These are phyloP conservation scores for Aegilops sharonensis DNA, from an alignment of 176 grass and related monocot genomes.

Conservation along the genomic window DNA sequence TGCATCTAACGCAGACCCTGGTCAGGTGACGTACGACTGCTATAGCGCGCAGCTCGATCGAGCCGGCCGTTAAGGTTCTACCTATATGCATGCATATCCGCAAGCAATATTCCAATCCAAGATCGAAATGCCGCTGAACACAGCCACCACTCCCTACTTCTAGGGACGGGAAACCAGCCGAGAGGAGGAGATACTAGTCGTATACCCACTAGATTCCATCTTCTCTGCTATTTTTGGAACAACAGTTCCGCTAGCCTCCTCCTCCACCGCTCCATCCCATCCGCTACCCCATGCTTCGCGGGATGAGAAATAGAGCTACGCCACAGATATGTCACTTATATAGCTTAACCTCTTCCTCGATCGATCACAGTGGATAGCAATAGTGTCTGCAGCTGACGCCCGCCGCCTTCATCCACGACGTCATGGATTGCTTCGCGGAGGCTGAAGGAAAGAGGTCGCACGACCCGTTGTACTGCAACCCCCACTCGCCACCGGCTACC, in stretches of 20 bases:
- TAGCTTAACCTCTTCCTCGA: neutral
- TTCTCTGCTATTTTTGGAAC: neutral
- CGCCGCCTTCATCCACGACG: neutral
- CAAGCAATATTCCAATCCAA: neutral
- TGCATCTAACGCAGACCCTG: constrained; percentile 4
- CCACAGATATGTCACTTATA: neutral
- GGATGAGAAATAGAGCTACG: neutral
- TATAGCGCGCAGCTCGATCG: neutral
- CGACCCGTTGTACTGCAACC: constrained; percentile 44
- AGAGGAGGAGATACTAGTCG: neutral
- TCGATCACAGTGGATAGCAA: neutral
- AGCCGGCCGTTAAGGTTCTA: neutral
- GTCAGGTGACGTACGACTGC: neutral
- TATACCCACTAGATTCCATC: constrained; percentile 8
- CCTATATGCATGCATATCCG: constrained; percentile 14
- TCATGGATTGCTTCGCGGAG: constrained; percentile 42
- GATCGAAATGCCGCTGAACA: neutral
- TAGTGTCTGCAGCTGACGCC: neutral
- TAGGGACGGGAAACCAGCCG: neutral
- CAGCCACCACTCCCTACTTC: neutral
- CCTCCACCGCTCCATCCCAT: neutral
- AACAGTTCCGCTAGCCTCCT: neutral
- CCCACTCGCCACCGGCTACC: constrained; percentile 1
- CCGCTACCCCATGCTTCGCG: neutral
- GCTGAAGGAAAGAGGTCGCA: constrained; percentile 55